These are phyloP conservation scores for Fusarium sp. DNA, from an alignment of 2,329 filamentous ascomycete genomes.

Conservation along the genomic window DNA sequence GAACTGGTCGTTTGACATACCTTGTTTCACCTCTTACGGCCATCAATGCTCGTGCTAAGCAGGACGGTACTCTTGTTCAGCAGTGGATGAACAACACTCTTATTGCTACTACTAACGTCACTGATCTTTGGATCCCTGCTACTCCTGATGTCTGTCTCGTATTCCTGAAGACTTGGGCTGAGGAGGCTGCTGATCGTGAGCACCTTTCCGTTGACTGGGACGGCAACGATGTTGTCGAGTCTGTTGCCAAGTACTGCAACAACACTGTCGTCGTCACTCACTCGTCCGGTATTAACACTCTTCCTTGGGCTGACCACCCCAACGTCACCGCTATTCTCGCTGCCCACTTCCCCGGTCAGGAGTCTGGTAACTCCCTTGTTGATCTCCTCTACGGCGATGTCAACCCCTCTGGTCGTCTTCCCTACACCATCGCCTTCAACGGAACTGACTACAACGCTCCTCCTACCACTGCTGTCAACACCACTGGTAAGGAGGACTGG, in stretches of 20 bases:
- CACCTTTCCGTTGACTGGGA: slow-evolving; percentile 65
- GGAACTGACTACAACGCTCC: slow-evolving; percentile 59
- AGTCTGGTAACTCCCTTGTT: slow-evolving; percentile 73
- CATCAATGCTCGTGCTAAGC: slow-evolving; percentile 57
- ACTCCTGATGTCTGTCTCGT: slow-evolving; percentile 74
- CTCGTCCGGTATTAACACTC: slow-evolving; percentile 74
- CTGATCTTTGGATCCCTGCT: slow-evolving; percentile 58
- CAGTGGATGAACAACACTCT: slow-evolving; percentile 60
- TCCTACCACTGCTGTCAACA: slow-evolving; percentile 51
- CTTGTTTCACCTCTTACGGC: slow-evolving; percentile 52
- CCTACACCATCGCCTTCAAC: slow-evolving; percentile 75
- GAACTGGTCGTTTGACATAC: slow-evolving; percentile 53
- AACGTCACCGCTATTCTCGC: slow-evolving; percentile 74
- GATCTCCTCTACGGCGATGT: slow-evolving; percentile 75
- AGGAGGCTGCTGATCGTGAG: slow-evolving; percentile 69
- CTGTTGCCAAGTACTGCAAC: slow-evolving; percentile 69
- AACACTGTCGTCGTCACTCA: slow-evolving; percentile 75
- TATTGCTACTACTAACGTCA: slow-evolving; percentile 50
- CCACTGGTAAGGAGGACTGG: slow-evolving; percentile 53
- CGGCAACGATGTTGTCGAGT: slow-evolving; percentile 70
- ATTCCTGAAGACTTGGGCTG: slow-evolving; percentile 72
- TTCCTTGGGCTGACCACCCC: slow-evolving; percentile 73
- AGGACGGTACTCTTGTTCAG: slow-evolving; percentile 58
- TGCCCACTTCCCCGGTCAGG: slow-evolving; percentile 77
- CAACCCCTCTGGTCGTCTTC: slow-evolving; percentile 74